Conservation (phyloP, 2,329 filamentous ascomycete species). For the Ceratocystis lukuohia region DNA sequence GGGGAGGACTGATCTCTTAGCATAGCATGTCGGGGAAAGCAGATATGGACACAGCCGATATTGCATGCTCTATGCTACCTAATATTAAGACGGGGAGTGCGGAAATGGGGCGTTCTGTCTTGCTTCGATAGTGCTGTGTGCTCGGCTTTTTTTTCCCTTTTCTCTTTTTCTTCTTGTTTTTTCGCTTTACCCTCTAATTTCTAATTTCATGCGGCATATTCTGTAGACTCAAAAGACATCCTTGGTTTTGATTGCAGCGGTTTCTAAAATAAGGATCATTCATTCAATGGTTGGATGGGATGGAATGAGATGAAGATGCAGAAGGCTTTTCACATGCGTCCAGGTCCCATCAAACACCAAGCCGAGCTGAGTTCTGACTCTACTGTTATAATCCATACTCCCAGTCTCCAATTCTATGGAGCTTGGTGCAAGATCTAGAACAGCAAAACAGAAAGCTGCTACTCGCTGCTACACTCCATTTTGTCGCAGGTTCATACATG, state of each 20-base stretch:
- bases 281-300: background rate
- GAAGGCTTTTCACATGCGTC: background rate
- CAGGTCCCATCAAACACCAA: background rate
- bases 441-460: too few species aligned
- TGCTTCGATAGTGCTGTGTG: background rate
- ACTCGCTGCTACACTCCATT: background rate
- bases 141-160: background rate
- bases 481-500: background rate
- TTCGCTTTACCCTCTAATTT: background rate
- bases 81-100: background rate
- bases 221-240: background rate
- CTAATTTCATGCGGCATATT: slow-evolving; percentile 1
- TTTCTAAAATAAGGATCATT: background rate
- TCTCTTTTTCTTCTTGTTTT: background rate
- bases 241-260: background rate
- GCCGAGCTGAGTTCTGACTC: background rate
- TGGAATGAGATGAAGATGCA: background rate
- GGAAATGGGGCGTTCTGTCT: background rate
- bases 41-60: background rate
- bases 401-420: too few species aligned
- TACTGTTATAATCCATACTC: too few species aligned
- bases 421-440: too few species aligned
- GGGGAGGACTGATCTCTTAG: background rate
- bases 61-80: background rate
- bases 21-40: background rate